phyloP scores from a whole-genome alignment of 2,329 filamentous ascomycete species.

The Aspergillus hortae region DNA sequence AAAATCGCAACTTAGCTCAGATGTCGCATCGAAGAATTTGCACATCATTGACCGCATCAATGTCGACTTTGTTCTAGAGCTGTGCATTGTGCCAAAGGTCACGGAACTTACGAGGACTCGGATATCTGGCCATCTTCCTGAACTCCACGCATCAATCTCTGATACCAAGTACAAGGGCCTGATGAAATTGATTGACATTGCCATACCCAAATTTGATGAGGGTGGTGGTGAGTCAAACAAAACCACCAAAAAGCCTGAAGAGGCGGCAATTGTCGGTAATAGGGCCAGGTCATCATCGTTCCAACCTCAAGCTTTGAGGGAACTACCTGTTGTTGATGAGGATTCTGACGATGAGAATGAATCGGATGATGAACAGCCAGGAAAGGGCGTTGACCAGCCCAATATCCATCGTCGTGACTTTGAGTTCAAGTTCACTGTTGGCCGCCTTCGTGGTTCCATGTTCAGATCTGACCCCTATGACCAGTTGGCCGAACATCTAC shows the following conservation, averaged over 20 bases:
- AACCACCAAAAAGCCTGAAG: conserved; percentile 32
- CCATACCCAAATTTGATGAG: conserved; percentile 76
- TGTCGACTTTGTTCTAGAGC: conserved; percentile 92
- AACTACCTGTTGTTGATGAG: conserved; percentile 77
- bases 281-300: conserved; percentile 67
- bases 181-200: conserved; percentile 94
- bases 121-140: conserved; percentile 85
- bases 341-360: conserved; percentile 49
- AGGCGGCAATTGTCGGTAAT: conserved; percentile 25
- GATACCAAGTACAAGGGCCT: conserved; percentile 95
- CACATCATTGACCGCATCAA: conserved; percentile 97
- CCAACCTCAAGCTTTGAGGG: conserved; percentile 66
- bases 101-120: conserved; percentile 89
- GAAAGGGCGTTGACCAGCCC: conserved; percentile 43
- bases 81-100: conserved; percentile 93
- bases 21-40: conserved; percentile 65
- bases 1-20: conserved; percentile 70
- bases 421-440: conserved; percentile 94
- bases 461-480: conserved; percentile 81
- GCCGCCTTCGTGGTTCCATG: conserved; percentile 86
- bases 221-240: conserved; percentile 36
- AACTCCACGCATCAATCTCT: conserved; percentile 86
- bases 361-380: conserved; percentile 59
- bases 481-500: conserved; percentile 69
- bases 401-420: conserved; percentile 87